A percentile compares a stretch with the other conserved stretches of the same genome.
These are phyloP conservation scores for Theobroma grandiflorum DNA, from an alignment of 441 rosid species.

Conservation along the genomic window DNA sequence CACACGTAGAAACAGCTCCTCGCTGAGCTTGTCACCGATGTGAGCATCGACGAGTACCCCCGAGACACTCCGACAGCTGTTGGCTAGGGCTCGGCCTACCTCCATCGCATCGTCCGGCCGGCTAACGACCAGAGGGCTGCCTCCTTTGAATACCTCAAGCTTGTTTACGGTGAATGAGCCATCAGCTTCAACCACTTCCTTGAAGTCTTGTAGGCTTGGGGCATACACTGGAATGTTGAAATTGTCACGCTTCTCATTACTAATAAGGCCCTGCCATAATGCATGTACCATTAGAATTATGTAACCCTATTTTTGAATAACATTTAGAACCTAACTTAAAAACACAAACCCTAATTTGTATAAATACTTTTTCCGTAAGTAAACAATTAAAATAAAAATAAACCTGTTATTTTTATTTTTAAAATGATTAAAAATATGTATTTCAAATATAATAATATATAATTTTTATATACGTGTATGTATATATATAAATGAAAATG, in stretches of 20 bases:
- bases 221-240: conserved; percentile 97
- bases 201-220: conserved; percentile 84
- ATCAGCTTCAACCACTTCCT: conserved; percentile 80
- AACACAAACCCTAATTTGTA: neutral
- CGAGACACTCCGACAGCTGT: conserved; percentile 74
- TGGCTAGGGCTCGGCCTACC: conserved; percentile 80
- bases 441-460: no score
- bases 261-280: conserved; percentile 63
- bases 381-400: no score
- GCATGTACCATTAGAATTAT: neutral
- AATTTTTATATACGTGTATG: no score
- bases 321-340: neutral
- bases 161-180: conserved; percentile 76
- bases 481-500: no score
- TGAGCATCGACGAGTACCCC: conserved; percentile 96
- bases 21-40: conserved; percentile 78
- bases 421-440: no score
- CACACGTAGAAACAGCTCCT: conserved; percentile 69
- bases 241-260: conserved; percentile 71
- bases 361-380: no score
- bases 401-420: no score
- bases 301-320: neutral
- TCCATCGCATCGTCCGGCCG: conserved; percentile 70
- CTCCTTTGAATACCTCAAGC: conserved; percentile 89
- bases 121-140: conserved; percentile 90